A percentile compares a stretch with the other conserved stretches of the same genome.
Evolutionary conservation across 139 green algal genomes (phyloP).

Genomic region (Coccomyxa sp.): DNA sequence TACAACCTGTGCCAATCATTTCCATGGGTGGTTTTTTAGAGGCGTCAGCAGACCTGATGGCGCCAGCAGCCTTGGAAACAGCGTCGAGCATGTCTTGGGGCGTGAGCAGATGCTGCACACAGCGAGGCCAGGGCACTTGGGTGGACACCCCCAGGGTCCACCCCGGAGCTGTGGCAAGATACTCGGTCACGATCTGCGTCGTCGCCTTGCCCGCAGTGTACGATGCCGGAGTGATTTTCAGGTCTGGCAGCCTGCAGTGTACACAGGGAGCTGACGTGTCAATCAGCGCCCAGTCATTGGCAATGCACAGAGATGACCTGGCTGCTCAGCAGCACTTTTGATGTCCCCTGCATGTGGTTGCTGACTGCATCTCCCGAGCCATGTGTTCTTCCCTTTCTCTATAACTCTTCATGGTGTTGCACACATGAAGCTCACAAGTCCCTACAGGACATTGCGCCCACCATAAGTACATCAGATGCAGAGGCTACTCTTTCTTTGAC

Average conservation of each 20-base stretch:
- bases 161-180: background rate
- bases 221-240: background rate
- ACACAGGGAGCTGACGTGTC: no score
- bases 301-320: no score
- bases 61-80: background rate
- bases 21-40: no score
- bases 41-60: background rate
- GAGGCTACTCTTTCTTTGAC: no score
- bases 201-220: background rate
- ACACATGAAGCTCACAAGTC: no score
- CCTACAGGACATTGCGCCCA: no score
- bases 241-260: background rate
- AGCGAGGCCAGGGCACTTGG: background rate
- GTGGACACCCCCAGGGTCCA: background rate
- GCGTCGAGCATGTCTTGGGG: background rate
- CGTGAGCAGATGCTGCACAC: background rate
- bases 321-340: background rate
- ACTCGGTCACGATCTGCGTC: background rate
- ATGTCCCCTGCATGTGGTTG: background rate
- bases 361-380: background rate
- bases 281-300: no score
- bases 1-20: no score
- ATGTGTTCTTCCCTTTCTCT: background rate
- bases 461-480: no score
- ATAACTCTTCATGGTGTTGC: no score